Percentiles rank a stretch among this genome's conserved stretches.
phyloP scores from a whole-genome alignment of 768 basidiomycete genomes.

The Russula lepida region DNA sequence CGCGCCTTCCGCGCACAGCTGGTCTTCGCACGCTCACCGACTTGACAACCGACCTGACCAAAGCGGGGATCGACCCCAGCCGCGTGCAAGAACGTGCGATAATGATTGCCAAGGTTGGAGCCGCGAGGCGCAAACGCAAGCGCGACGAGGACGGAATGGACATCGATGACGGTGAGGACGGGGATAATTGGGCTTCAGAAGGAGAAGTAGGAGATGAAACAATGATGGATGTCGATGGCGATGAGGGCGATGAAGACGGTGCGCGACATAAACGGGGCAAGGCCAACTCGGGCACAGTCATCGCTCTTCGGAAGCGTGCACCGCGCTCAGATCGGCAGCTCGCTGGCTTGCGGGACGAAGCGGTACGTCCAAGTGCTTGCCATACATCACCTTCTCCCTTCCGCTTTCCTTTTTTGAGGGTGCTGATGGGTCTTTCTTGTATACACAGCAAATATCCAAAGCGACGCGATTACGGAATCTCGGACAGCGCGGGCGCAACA shows the following conservation, averaged over 20 bases:
- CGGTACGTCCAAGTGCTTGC: conserved; percentile 43
- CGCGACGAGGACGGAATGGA: conserved; percentile 36
- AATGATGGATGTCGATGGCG: conserved; percentile 34
- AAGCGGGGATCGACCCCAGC: conserved; percentile 83
- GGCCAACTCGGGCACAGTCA: conserved; percentile 49
- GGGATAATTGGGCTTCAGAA: conserved; percentile 24
- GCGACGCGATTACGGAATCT: conserved; percentile 79
- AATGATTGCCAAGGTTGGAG: conserved; percentile 64
- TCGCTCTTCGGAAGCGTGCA: conserved; percentile 37
- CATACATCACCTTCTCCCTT: not conserved
- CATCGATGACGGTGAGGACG: conserved; percentile 28
- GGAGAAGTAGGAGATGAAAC: conserved; percentile 32
- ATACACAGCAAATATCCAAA: conserved; percentile 60
- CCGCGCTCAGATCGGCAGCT: conserved; percentile 69
- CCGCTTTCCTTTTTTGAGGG: not conserved
- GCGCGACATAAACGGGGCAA: conserved; percentile 54
- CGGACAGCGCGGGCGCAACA: conserved; percentile 79
- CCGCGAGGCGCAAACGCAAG: conserved; percentile 64
- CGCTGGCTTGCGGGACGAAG: conserved; percentile 70
- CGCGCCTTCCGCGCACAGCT: conserved; percentile 70
- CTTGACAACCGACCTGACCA: conserved; percentile 72
- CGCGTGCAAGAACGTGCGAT: conserved; percentile 83
- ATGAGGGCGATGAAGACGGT: conserved; percentile 30
- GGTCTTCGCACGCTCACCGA: conserved; percentile 60
- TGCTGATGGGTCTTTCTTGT: not conserved